Conservation (phyloP, 2,329 filamentous ascomycete genomes). For the Colletotrichum tropicale region DNA sequence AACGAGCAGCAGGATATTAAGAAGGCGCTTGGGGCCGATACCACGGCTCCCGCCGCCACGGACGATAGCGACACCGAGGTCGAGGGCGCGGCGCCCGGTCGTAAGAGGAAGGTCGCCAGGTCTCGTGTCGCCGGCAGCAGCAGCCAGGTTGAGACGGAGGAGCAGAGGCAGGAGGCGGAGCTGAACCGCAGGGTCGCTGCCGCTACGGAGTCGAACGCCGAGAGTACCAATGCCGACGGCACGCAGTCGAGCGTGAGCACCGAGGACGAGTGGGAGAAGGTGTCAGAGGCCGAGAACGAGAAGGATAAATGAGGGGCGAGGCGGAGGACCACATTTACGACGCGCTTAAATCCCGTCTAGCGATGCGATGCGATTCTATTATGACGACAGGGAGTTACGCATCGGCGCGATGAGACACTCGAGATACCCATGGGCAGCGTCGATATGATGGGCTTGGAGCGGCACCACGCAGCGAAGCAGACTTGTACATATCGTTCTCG, state of each 20-base stretch:
- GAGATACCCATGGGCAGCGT: slow-evolving; percentile 20
- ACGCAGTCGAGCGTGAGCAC: slow-evolving; percentile 72
- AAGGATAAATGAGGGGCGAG: slow-evolving; percentile 51
- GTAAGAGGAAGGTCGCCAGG: neutral
- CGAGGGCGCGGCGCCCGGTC: slow-evolving; percentile 29
- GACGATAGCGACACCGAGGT: slow-evolving; percentile 58
- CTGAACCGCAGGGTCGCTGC: slow-evolving; percentile 50
- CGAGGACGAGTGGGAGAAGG: slow-evolving; percentile 97
- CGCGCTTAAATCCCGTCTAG: neutral
- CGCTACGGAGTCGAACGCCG: slow-evolving; percentile 42
- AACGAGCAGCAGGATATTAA: slow-evolving; percentile 45
- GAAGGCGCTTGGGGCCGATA: slow-evolving; percentile 34
- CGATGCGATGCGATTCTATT: neutral
- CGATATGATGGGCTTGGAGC: neutral
- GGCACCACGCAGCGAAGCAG: neutral
- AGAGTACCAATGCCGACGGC: slow-evolving; percentile 37
- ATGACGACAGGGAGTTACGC: neutral
- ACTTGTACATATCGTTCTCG: slow-evolving; percentile 9
- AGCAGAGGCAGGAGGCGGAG: slow-evolving; percentile 40
- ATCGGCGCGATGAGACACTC: neutral
- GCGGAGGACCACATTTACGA: neutral
- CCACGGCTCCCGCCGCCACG: slow-evolving; percentile 30
- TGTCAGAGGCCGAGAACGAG: slow-evolving; percentile 73
- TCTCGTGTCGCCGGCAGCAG: slow-evolving; percentile 29
- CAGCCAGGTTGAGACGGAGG: slow-evolving; percentile 48